Evolutionary conservation across 306 rosid genomes (phyloP).

Genomic region (Astragalus glycyphyllos): DNA sequence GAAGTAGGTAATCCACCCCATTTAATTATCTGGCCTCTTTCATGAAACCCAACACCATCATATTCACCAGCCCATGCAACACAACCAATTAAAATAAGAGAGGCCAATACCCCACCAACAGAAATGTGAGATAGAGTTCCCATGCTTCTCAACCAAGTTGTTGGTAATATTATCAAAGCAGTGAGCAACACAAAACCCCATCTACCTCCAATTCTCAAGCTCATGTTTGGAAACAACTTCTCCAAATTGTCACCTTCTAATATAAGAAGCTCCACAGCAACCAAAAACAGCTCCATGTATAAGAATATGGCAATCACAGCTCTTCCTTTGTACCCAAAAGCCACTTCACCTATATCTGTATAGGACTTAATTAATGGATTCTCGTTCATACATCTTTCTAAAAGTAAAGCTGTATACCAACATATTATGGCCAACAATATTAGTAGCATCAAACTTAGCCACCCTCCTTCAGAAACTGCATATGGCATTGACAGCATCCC

Average conservation of each 20-base stretch:
- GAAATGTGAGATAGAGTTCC: constrained; percentile 67
- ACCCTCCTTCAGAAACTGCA: constrained; percentile 79
- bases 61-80: constrained; percentile 62
- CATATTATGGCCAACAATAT: constrained; percentile 56
- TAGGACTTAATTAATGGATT: constrained; percentile 54
- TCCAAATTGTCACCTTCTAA: constrained; percentile 73
- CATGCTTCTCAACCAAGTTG: constrained; percentile 72
- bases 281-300: constrained; percentile 58
- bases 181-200: constrained; percentile 54
- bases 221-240: constrained; percentile 57
- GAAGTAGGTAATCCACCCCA: constrained; percentile 55
- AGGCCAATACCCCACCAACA: constrained; percentile 68
- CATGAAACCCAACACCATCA: constrained; percentile 67
- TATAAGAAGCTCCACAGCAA: constrained; percentile 66
- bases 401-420: constrained; percentile 73
- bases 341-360: constrained; percentile 65
- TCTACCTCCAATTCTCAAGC: constrained; percentile 50
- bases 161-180: constrained; percentile 61
- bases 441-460: constrained; percentile 63
- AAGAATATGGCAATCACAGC: constrained; percentile 49
- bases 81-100: constrained; percentile 49
- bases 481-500: constrained; percentile 80
- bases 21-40: constrained; percentile 41
- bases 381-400: constrained; percentile 60
- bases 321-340: constrained; percentile 71